Base-by-base conservation (phyloP, 352 stramenopile species). In the Globisporangium irregulare region DNA sequence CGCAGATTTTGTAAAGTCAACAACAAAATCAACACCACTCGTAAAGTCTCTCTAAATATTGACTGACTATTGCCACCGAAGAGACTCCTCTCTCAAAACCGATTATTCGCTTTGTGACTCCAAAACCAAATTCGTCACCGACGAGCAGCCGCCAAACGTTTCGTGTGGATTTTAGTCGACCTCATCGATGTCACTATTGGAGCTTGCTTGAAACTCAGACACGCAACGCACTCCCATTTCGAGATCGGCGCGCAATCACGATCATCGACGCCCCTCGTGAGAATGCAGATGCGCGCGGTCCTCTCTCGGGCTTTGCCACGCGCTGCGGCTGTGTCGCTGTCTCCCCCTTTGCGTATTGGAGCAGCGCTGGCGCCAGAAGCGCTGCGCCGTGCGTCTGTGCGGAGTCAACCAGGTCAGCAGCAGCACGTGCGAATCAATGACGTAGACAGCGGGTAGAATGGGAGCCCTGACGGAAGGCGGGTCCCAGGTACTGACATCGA, bases 281-380 rank as follows among this genome's bases (percentile, higher is more conserved):
- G 55, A 50, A 62, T 62, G 32, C 56, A 62, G 32, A 64, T 67
- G 67, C 67, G 67, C 53, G 32, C 36, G 15, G 53, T 67, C 3
- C 18, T 24, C 60, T 64, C 67, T 10, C 51, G 60, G 29, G 67
- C 32, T 41, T 18, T 72, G n/a, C 67, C 67, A 22, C 67, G 67
- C 20, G 53, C 67, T 4, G 32, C 48, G 1, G 60, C 53, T 4
- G 29, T 29, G 14, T 25, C 41, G 0, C 5, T n/a, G 0, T 29
- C 62, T 10, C 25, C 41, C 1, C 27, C 27, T 3, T 15, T 32
- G n/a, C 20, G 7, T n/a, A 9, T n/a, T 32, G 10, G 8, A 4
- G n/a, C n/a, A 14, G 32, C 12, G 15, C 4, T 32, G 41, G 41
- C 8, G 4, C 20, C 46, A 7, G 22, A 59, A 41, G 29, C 22